Evolutionary conservation across 2,329 filamentous ascomycete species (phyloP).

Genomic region (Cucurbitaria berberidis): DNA sequence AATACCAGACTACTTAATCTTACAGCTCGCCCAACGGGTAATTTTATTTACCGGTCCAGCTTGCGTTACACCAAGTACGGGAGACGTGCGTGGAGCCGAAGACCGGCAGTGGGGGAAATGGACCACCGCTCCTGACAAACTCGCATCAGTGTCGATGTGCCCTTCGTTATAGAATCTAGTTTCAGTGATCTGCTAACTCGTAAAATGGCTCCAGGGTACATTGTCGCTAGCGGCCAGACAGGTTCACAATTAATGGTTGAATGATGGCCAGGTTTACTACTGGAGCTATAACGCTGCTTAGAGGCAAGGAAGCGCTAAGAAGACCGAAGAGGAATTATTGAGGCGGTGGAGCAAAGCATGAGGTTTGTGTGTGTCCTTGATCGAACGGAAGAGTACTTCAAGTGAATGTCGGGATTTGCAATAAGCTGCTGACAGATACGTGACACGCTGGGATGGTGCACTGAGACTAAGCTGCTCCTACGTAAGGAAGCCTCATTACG

Average conservation of each 20-base stretch:
- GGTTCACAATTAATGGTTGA: too few relatives aligned
- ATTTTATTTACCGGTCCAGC: not conserved
- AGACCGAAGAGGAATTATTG: too few relatives aligned
- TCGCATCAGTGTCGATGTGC: slow-evolving; percentile 7
- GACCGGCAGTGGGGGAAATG: slow-evolving; percentile 19
- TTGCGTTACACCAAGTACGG: slow-evolving; percentile 18
- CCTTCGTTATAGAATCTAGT: not conserved
- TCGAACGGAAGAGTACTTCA: not conserved
- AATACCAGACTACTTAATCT: not conserved
- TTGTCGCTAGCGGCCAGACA: too few relatives aligned
- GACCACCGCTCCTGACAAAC: slow-evolving; percentile 16
- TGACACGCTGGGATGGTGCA: slow-evolving; percentile 39
- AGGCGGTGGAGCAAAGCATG: too few relatives aligned
- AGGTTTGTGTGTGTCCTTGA: not conserved
- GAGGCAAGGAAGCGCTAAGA: too few relatives aligned
- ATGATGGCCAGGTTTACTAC: too few relatives aligned
- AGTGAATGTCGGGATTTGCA: not conserved
- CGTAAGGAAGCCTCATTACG: not conserved
- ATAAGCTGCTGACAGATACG: not conserved
- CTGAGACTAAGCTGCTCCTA: slow-evolving; percentile 30
- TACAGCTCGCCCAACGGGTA: not conserved
- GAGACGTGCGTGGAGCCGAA: slow-evolving; percentile 31
- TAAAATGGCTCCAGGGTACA: too few relatives aligned
- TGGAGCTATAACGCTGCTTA: too few relatives aligned
- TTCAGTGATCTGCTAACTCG: too few relatives aligned